A percentile compares a stretch with the other conserved stretches of the same genome.
Conservation (phyloP, 2,329 filamentous ascomycete species). For the Dryadomyces quercivorus region DNA sequence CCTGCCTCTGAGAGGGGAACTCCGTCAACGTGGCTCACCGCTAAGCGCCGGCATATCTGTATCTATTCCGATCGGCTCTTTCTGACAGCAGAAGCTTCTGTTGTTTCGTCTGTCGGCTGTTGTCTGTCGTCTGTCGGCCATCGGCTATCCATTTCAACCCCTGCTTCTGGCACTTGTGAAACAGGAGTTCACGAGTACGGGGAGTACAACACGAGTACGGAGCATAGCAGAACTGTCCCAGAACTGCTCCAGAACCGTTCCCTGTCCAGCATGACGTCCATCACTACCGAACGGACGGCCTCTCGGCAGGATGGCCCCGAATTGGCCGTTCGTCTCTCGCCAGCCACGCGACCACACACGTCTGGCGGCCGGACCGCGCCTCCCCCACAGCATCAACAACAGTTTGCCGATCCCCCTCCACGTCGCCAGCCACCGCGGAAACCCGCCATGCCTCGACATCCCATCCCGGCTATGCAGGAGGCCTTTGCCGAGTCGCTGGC, state of each 20-base stretch:
- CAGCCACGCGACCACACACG: constrained; percentile 4
- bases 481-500: constrained; percentile 74
- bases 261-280: constrained; percentile 13
- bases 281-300: constrained; percentile 9
- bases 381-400: neutral
- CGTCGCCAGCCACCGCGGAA: constrained; percentile 1
- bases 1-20: neutral
- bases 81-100: too few relatives aligned
- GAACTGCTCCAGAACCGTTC: neutral
- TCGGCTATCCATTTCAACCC: too few relatives aligned
- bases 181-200: too few relatives aligned
- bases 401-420: constrained; percentile 3
- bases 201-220: neutral
- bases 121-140: too few relatives aligned
- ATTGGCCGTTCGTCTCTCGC: constrained; percentile 15
- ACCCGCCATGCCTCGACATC: constrained; percentile 39
- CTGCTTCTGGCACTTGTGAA: neutral
- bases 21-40: neutral
- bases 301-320: constrained; percentile 12
- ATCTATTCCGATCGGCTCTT: neutral
- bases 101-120: too few relatives aligned
- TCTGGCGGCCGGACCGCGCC: too few relatives aligned
- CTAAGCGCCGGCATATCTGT: neutral
- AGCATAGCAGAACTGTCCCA: neutral
- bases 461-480: constrained; percentile 63